Percentiles rank a stretch among this genome's conserved stretches.
These are phyloP conservation scores for Corylus heterophylla DNA, from an alignment of 306 rosid genomes.

Conservation along the genomic window DNA sequence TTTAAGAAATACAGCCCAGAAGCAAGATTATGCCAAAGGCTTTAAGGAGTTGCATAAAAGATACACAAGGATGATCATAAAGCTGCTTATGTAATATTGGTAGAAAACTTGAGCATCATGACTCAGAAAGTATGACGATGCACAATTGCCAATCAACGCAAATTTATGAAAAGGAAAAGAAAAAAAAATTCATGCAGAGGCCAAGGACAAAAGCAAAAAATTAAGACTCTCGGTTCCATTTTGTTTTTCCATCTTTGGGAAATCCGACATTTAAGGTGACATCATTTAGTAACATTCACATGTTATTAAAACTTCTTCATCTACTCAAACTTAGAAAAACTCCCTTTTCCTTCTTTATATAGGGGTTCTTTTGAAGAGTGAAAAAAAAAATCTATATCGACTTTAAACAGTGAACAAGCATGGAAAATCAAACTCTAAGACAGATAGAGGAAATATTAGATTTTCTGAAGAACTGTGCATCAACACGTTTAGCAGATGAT, in stretches of 20 bases:
- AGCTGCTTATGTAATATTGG: neutral
- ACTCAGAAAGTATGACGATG: neutral
- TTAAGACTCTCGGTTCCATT: neutral
- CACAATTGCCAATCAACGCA: neutral
- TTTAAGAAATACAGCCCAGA: neutral
- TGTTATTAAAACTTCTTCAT: neutral
- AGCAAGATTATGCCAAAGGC: neutral
- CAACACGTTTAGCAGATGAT: neutral
- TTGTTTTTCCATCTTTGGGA: neutral
- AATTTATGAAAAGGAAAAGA: neutral
- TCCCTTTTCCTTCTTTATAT: neutral
- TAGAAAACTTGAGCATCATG: slow-evolving; percentile 4
- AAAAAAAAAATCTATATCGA: neutral
- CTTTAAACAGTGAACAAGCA: neutral
- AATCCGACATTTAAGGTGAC: neutral
- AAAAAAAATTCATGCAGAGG: neutral
- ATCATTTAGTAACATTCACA: neutral
- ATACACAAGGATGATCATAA: neutral
- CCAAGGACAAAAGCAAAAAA: neutral
- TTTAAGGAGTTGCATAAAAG: neutral
- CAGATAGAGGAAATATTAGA: too few relatives aligned
- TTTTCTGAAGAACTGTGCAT: too few relatives aligned
- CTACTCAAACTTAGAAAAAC: neutral
- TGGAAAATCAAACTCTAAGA: too few relatives aligned
- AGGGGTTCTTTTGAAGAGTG: neutral